Conservation (phyloP, 108 stramenopile species). For the Cyclotella cryptica region DNA sequence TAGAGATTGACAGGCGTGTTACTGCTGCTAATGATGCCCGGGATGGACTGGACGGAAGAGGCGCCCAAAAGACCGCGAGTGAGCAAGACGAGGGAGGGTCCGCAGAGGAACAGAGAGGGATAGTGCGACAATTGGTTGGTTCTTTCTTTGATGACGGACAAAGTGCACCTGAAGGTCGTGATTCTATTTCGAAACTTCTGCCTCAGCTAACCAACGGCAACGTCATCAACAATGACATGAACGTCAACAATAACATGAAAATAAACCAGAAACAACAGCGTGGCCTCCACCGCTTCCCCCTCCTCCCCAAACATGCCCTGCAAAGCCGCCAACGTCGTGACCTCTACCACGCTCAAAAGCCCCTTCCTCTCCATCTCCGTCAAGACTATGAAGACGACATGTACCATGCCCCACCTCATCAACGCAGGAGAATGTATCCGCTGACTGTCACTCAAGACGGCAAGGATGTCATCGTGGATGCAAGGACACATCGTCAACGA, state of each 20-base stretch:
- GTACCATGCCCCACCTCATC: conserved; percentile 27
- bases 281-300: conserved; percentile 32
- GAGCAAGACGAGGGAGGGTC: too few relatives aligned
- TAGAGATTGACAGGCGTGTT: not conserved
- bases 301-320: conserved; percentile 41
- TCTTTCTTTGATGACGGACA: too few relatives aligned
- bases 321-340: conserved; percentile 46
- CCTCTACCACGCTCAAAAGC: conserved; percentile 20
- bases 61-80: too few relatives aligned
- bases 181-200: not conserved
- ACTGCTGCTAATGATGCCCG: not conserved
- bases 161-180: too few relatives aligned
- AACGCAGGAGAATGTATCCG: conserved; percentile 42
- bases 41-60: not conserved
- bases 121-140: not conserved
- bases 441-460: not conserved
- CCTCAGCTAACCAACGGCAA: not conserved
- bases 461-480: conserved; percentile 1
- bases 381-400: conserved; percentile 25
- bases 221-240: conserved; percentile 1
- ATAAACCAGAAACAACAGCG: not conserved
- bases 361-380: conserved; percentile 33
- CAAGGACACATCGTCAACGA: not conserved
- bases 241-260: not conserved
- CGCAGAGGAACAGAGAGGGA: too few relatives aligned